These are phyloP conservation scores for Cryptococcus jaspeensis DNA, from an alignment of 1,284 basidiomycete species.

Conservation along the genomic window DNA sequence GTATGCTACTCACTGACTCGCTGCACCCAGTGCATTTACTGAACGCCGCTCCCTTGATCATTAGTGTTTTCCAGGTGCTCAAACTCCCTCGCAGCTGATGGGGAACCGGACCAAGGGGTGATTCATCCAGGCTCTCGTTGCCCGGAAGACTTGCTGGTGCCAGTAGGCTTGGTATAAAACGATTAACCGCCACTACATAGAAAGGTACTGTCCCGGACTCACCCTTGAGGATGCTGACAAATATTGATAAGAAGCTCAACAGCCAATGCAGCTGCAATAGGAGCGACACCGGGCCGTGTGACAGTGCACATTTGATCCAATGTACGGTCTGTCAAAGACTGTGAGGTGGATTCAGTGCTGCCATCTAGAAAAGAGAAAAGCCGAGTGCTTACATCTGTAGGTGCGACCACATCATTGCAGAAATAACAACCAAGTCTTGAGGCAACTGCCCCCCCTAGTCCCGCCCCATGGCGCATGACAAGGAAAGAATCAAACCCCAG, in stretches of 20 bases:
- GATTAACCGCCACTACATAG: background rate
- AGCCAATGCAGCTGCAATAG: conserved; percentile 85
- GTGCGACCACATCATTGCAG: conserved; percentile 97
- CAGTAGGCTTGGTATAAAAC: conserved; percentile 56
- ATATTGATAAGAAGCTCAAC: conserved; percentile 87
- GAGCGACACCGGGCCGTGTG: conserved; percentile 90
- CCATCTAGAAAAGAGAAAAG: background rate
- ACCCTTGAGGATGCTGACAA: conserved; percentile 92
- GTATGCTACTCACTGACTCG: conserved; percentile 64
- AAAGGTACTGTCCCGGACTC: conserved; percentile 29
- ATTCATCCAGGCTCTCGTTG: conserved; percentile 44
- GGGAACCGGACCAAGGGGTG: conserved; percentile 78
- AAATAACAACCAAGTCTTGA: conserved; percentile 85
- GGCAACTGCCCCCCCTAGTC: background rate
- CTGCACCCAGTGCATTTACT: conserved; percentile 88
- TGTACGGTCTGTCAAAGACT: conserved; percentile 91
- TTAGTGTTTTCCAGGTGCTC: conserved; percentile 77
- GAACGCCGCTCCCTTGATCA: conserved; percentile 82
- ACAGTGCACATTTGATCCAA: conserved; percentile 99
- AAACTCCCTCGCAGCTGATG: conserved; percentile 92
- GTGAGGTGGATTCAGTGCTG: conserved; percentile 6
- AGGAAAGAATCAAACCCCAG: conserved; percentile 94
- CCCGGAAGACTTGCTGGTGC: conserved; percentile 57
- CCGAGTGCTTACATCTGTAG: conserved; percentile 39
- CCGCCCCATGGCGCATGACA: conserved; percentile 89